Percentiles rank a stretch among this genome's conserved stretches.
Conservation (phyloP, 805 yeast genomes). For the Yarrowia bubula region DNA sequence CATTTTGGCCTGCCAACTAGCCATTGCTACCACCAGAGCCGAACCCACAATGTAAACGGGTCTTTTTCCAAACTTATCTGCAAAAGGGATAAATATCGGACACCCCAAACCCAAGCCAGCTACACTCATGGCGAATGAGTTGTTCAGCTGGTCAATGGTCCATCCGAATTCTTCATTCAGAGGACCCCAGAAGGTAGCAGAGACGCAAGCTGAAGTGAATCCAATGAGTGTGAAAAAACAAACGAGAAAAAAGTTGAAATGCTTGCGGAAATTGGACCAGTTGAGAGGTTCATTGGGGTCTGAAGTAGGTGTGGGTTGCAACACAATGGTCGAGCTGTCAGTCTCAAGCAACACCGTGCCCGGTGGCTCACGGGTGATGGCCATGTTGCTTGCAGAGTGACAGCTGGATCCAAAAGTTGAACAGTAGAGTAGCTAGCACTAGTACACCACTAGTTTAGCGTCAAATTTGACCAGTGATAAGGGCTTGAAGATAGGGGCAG, state of each 20-base stretch:
- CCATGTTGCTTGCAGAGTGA: neutral
- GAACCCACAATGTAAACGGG: neutral
- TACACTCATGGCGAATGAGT: neutral
- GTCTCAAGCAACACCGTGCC: neutral
- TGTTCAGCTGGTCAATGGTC: constrained; percentile 3
- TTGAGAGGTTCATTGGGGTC: constrained; percentile 1
- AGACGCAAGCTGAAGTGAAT: neutral
- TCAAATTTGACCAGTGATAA: too few species aligned
- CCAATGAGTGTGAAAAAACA: constrained; percentile 2
- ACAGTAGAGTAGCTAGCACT: too few species aligned
- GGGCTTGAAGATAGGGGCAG: too few species aligned
- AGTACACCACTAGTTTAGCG: too few species aligned
- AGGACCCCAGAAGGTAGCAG: neutral
- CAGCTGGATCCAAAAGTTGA: too few species aligned
- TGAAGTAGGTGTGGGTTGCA: neutral
- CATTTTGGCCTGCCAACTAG: neutral
- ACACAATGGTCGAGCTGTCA: neutral
- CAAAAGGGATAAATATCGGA: neutral
- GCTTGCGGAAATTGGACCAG: neutral
- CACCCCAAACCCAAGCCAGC: neutral
- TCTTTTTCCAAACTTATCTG: neutral
- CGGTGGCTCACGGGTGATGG: neutral
- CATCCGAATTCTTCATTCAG: neutral
- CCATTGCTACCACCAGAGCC: neutral
- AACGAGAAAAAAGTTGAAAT: neutral